These are phyloP conservation scores for Strobilomyces dryophilus DNA, from an alignment of 768 basidiomycete species.

Conservation along the genomic window DNA sequence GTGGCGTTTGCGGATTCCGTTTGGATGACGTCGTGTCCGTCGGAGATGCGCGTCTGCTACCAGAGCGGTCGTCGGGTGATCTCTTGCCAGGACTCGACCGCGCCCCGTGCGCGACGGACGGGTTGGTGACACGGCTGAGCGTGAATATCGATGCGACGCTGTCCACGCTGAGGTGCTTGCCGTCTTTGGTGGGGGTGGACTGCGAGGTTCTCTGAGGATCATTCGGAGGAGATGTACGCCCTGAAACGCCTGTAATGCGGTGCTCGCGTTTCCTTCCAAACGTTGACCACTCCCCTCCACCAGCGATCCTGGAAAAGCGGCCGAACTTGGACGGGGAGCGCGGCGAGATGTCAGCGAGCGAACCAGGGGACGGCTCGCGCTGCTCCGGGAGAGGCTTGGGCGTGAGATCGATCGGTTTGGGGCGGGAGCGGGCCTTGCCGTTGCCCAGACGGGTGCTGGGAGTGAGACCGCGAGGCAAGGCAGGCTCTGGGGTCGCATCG, in stretches of 20 bases:
- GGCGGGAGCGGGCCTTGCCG: not conserved
- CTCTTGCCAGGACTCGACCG: conserved; percentile 7
- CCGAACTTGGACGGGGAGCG: conserved; percentile 9
- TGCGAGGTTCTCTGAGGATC: conserved; percentile 10
- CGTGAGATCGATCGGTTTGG: conserved; percentile 1
- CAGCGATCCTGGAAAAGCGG: conserved; percentile 18
- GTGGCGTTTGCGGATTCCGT: conserved; percentile 25
- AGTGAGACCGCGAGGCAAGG: conserved; percentile 21
- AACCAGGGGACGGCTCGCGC: not conserved
- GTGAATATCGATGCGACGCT: conserved; percentile 20
- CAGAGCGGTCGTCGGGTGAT: conserved; percentile 15
- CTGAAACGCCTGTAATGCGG: conserved; percentile 13
- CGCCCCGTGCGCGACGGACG: conserved; percentile 2
- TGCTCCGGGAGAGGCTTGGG: not conserved
- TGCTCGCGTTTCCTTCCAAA: conserved; percentile 30
- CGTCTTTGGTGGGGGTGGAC: conserved; percentile 18
- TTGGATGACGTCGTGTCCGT: conserved; percentile 26
- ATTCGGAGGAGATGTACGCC: conserved; percentile 7
- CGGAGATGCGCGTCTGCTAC: conserved; percentile 30
- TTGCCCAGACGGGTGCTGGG: conserved; percentile 24
- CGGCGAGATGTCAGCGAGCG: conserved; percentile 9
- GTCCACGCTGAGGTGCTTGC: conserved; percentile 10
- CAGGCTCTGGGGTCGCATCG: not conserved
- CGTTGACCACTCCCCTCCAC: conserved; percentile 32
- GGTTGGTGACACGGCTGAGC: conserved; percentile 16